Conservation (phyloP, 495 filamentous ascomycete species). For the Daldinia bambusicola region DNA sequence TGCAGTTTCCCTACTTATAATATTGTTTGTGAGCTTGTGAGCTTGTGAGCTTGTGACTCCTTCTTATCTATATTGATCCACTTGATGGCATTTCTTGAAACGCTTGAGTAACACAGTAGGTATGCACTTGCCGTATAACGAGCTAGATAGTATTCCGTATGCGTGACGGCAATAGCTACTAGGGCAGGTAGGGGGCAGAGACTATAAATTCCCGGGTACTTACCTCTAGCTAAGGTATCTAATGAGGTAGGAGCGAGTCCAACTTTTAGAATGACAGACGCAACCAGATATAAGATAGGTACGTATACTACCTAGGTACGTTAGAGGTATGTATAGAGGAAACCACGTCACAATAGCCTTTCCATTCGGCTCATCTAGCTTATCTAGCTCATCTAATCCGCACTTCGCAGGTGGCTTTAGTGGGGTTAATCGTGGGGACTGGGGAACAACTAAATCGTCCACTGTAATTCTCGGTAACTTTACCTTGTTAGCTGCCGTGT, state of each 20-base stretch:
- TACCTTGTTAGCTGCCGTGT: constrained; percentile 13
- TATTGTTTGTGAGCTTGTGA: neutral
- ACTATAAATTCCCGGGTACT: too few species aligned
- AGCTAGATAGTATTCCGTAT: constrained; percentile 3
- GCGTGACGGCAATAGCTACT: neutral
- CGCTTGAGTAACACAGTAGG: constrained; percentile 7
- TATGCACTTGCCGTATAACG: neutral
- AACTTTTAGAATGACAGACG: too few species aligned
- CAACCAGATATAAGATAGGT: too few species aligned
- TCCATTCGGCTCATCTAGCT: neutral
- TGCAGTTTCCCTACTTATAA: neutral
- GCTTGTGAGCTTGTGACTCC: neutral
- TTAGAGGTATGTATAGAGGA: too few species aligned
- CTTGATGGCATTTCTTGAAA: neutral
- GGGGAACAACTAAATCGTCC: constrained; percentile 3
- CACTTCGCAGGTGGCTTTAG: neutral
- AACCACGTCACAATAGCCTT: neutral
- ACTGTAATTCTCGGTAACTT: constrained; percentile 22
- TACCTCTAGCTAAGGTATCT: too few species aligned
- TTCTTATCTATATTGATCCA: neutral
- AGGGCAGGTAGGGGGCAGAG: too few species aligned
- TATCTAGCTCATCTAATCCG: neutral
- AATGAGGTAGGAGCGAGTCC: too few species aligned
- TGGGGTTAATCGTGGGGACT: neutral
- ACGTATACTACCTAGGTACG: too few species aligned